Conservation (phyloP, 140 eudicot genomes). For the Ambrosia hybrid region DNA sequence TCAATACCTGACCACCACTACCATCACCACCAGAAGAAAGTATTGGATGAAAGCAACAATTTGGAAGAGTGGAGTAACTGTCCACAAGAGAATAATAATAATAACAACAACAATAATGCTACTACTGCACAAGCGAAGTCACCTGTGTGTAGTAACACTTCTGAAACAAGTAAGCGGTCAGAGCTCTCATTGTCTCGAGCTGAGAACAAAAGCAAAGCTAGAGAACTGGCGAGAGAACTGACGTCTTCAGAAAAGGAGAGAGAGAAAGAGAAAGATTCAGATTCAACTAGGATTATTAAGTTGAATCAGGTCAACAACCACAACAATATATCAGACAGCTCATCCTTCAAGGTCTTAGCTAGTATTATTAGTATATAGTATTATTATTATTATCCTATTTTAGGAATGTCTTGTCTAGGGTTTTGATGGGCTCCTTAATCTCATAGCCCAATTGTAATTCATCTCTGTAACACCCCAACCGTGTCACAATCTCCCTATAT, state of each 20-base stretch:
- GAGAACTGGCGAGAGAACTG: constrained; percentile 76
- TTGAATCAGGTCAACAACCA: constrained; percentile 30
- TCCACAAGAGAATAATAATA: neutral
- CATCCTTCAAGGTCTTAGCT: constrained; percentile 56
- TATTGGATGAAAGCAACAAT: constrained; percentile 21
- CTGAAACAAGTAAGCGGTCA: constrained; percentile 82
- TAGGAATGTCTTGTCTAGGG: too few species aligned
- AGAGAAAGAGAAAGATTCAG: constrained; percentile 53
- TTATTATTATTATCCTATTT: too few species aligned
- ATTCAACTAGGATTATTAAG: constrained; percentile 16
- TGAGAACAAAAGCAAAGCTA: constrained; percentile 65
- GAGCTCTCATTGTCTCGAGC: constrained; percentile 77
- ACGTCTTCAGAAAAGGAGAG: constrained; percentile 60
- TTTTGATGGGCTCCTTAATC: too few species aligned
- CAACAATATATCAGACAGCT: constrained; percentile 47
- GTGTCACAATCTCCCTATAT: too few species aligned
- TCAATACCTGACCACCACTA: constrained; percentile 16
- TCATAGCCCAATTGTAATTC: too few species aligned
- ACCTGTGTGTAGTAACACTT: constrained; percentile 63
- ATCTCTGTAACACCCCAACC: too few species aligned
- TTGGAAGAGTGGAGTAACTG: too few species aligned
- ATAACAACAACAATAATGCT: constrained; percentile 1
- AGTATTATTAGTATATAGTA: too few species aligned
- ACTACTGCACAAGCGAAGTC: constrained; percentile 41
- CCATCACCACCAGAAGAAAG: constrained; percentile 38